Evolutionary conservation across 1,139 yeast species (phyloP).

Genomic region (Yamadazyma mexicana): DNA sequence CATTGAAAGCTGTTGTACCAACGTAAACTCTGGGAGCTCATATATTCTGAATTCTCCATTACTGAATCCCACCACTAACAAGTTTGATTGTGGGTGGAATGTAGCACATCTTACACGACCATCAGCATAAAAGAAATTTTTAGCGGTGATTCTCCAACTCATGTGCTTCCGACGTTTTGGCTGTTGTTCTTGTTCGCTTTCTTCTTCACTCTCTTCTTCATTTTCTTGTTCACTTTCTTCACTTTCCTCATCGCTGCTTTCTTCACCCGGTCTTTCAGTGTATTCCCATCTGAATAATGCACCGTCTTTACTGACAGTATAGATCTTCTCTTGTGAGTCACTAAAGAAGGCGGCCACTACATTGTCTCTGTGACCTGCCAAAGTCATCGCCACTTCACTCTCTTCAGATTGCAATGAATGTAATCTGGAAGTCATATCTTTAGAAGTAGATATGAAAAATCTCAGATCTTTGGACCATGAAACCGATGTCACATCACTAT

Average conservation of each 20-base stretch:
- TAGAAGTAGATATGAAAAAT: conserved; percentile 81
- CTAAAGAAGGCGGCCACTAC: conserved; percentile 87
- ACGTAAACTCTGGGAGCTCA: conserved; percentile 69
- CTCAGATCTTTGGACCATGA: conserved; percentile 92
- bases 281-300: conserved; percentile 94
- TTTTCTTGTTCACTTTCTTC: conserved; percentile 40
- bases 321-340: conserved; percentile 80
- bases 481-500: conserved; percentile 72
- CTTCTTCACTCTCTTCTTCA: conserved; percentile 36
- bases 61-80: conserved; percentile 85
- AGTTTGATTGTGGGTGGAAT: conserved; percentile 70
- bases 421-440: conserved; percentile 87
- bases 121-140: conserved; percentile 72
- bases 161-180: conserved; percentile 20
- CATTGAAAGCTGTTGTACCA: conserved; percentile 86
- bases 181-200: conserved; percentile 29
- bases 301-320: conserved; percentile 92
- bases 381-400: conserved; percentile 76
- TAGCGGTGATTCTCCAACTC: conserved; percentile 83
- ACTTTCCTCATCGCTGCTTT: conserved; percentile 38
- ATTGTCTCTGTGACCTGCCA: conserved; percentile 91
- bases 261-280: conserved; percentile 46
- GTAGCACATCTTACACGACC: conserved; percentile 78
- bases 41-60: conserved; percentile 93
- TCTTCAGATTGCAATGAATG: conserved; percentile 77